Evolutionary conservation across 139 green algal species (phyloP).

Genomic region (Monoraphidium neglectum): DNA sequence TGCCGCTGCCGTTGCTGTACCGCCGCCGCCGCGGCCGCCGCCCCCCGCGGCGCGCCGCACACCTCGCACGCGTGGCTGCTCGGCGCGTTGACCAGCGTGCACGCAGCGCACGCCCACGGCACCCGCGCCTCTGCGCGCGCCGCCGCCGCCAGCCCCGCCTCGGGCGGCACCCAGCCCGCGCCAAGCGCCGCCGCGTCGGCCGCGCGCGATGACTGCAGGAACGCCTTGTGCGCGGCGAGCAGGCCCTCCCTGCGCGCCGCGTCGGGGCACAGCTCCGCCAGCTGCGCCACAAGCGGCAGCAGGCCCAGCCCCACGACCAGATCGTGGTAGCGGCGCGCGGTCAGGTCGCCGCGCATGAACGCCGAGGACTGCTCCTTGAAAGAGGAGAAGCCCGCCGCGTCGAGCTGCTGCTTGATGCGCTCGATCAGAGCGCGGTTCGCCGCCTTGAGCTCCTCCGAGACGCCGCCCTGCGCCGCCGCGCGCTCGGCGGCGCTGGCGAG

Average conservation of each 20-base stretch:
- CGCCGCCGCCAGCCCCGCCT: slow-evolving; percentile 60
- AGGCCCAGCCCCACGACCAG: slow-evolving; percentile 53
- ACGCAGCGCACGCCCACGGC: slow-evolving; percentile 56
- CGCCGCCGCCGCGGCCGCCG: slow-evolving; percentile 8
- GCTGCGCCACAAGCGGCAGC: slow-evolving; percentile 56
- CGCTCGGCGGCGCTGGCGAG: neutral
- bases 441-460: slow-evolving; percentile 62
- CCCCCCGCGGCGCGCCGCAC: slow-evolving; percentile 30
- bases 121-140: slow-evolving; percentile 36
- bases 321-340: slow-evolving; percentile 19
- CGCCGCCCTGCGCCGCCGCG: slow-evolving; percentile 28
- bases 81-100: slow-evolving; percentile 61
- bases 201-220: slow-evolving; percentile 34
- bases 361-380: slow-evolving; percentile 50
- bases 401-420: slow-evolving; percentile 56
- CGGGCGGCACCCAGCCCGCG: slow-evolving; percentile 68
- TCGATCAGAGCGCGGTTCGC: slow-evolving; percentile 73
- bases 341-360: slow-evolving; percentile 16
- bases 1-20: slow-evolving; percentile 5
- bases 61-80: slow-evolving; percentile 49
- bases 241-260: slow-evolving; percentile 49
- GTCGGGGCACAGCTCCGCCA: slow-evolving; percentile 70
- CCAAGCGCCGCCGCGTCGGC: slow-evolving; percentile 17
- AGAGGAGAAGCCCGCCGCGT: slow-evolving; percentile 43
- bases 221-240: slow-evolving; percentile 51